phyloP scores from a whole-genome alignment of 1,284 basidiomycete species.

The Bothia castanella region DNA sequence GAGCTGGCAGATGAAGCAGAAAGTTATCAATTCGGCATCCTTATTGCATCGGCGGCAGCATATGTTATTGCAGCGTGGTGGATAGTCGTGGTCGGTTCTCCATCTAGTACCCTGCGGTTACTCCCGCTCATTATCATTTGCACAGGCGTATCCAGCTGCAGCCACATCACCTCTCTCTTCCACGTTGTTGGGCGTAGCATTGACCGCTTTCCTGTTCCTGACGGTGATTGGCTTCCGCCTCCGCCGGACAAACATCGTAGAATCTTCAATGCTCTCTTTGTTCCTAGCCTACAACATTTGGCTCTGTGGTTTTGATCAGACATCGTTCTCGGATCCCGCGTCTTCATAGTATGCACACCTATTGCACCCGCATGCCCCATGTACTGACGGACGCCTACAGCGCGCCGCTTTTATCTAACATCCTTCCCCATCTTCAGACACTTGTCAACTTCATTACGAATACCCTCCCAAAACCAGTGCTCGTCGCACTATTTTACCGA shows the following conservation, averaged over 20 bases:
- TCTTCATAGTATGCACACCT: slow-evolving; percentile 62
- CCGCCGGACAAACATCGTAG: slow-evolving; percentile 88
- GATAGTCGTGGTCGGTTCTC: slow-evolving; percentile 64
- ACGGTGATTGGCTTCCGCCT: slow-evolving; percentile 87
- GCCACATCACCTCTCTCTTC: slow-evolving; percentile 82
- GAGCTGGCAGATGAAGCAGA: slow-evolving; percentile 67
- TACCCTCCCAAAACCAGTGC: slow-evolving; percentile 79
- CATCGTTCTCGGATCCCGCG: slow-evolving; percentile 62
- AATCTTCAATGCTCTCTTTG: slow-evolving; percentile 82
- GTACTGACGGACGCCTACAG: slow-evolving; percentile 37
- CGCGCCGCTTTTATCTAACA: slow-evolving; percentile 69
- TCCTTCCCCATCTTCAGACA: slow-evolving; percentile 75
- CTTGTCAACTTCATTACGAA: slow-evolving; percentile 75
- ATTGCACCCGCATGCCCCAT: not conserved
- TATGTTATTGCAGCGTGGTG: slow-evolving; percentile 79
- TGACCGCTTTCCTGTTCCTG: slow-evolving; percentile 75
- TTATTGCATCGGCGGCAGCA: slow-evolving; percentile 68
- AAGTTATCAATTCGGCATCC: slow-evolving; percentile 66
- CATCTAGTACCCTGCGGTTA: not conserved
- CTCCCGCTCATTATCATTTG: slow-evolving; percentile 8
- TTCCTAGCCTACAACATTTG: slow-evolving; percentile 86
- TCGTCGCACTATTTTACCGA: slow-evolving; percentile 81
- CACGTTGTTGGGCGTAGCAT: slow-evolving; percentile 74
- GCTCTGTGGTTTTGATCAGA: slow-evolving; percentile 74
- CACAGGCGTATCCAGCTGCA: slow-evolving; percentile 70